Base-by-base conservation (phyloP, 352 stramenopile genomes). In the Phytophthora foliorum region DNA sequence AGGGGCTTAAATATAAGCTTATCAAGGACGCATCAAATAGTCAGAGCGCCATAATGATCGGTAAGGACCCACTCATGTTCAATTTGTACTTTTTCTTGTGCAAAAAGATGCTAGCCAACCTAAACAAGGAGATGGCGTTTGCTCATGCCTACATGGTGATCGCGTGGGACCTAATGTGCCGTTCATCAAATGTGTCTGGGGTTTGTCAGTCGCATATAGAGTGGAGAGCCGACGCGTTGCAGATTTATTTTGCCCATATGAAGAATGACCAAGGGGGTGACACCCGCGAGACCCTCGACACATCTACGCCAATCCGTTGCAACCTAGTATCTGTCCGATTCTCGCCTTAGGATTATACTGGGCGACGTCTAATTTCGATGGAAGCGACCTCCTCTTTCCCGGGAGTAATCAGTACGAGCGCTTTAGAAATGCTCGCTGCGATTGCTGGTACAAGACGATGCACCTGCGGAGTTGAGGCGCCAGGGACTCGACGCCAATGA, bases 191-290 rank as follows among this genome's bases (percentile, higher is more conserved):
- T 29, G 57, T 49, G 4, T 49, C 55, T 27, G 31, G 21, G 4
- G 59, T 70, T 39, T 38, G 34, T 16, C 55, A 67, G 9, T 24
- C 46, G 16, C 67, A 77, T 27, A 58, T 80, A 27, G 57, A 74
- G 24, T 80, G 56, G 57, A 48, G 49, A 9, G 56, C 64, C 4
- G 63, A 83, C 45, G 57, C 75, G 16, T 25, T 80, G 0, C 48
- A 64, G 9, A 62, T 77, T 4, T 74, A 67, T 21, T 83, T 83
- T 53, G 58, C 70, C 0, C 66, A 80, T n/a, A 78, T 70, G 66
- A 80, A 83, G 31, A 78, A 76, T 13, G 63, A 77, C 22, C 57
- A 82, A 57, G 32, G 22, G 6, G 67, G 38, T 8, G 45, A 7
- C 24, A 58, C 0, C 56, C 56, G 3, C 42, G 56, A 1, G 42